phyloP scores from a whole-genome alignment of 805 yeast species.

The Lipomyces yamadae region DNA sequence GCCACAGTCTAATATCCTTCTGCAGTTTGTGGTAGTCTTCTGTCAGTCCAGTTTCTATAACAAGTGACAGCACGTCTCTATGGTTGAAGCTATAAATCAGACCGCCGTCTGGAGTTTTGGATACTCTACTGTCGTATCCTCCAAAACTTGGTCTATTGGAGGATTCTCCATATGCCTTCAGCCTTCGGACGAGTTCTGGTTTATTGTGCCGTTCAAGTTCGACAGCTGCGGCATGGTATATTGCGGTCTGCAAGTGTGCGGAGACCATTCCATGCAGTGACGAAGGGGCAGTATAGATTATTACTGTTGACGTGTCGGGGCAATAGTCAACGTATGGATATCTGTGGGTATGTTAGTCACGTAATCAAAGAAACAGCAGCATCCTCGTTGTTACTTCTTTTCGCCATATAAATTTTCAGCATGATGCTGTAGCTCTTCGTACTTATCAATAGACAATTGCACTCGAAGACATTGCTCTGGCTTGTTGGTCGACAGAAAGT shows the following conservation, averaged over 20 bases:
- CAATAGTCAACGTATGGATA: slow-evolving; percentile 1
- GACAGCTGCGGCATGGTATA: background rate
- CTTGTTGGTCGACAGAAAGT: too few relatives aligned
- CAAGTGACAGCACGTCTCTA: background rate
- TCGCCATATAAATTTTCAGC: too few relatives aligned
- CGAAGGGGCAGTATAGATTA: background rate
- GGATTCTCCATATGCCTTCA: background rate
- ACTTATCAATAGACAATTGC: too few relatives aligned
- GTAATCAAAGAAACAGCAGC: background rate
- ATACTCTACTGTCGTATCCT: background rate
- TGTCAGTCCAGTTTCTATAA: background rate
- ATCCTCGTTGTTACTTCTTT: too few relatives aligned
- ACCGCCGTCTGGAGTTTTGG: background rate
- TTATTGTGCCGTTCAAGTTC: background rate
- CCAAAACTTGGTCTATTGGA: background rate
- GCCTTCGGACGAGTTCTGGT: background rate
- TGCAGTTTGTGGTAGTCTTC: slow-evolving; percentile 1
- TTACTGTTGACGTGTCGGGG: background rate
- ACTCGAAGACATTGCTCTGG: too few relatives aligned
- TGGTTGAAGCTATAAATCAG: background rate
- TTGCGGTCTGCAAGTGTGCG: background rate
- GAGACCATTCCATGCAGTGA: background rate
- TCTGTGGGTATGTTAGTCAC: background rate
- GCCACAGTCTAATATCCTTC: background rate
- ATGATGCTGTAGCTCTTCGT: too few relatives aligned